Conservation (phyloP, 495 filamentous ascomycete species). For the Penicillium silybi region DNA sequence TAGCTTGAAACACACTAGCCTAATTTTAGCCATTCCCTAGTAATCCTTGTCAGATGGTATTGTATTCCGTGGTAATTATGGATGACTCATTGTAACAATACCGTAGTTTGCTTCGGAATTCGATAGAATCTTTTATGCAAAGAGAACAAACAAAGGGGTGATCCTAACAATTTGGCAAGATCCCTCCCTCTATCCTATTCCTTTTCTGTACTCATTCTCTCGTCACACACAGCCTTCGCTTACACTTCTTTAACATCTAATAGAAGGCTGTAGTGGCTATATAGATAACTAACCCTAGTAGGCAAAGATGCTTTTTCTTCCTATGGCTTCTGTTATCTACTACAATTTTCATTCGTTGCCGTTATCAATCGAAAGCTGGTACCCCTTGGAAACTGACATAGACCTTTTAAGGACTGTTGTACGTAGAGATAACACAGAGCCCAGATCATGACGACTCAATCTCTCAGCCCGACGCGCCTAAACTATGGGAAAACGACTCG, state of each 20-base stretch:
- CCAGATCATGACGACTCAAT: slow-evolving; percentile 3
- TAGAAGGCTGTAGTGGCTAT: slow-evolving; percentile 4
- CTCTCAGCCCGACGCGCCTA: neutral
- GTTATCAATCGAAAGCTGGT: neutral
- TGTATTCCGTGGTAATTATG: too few relatives aligned
- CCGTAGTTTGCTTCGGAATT: too few relatives aligned
- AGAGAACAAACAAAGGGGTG: too few relatives aligned
- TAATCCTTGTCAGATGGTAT: too few relatives aligned
- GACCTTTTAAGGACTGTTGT: neutral
- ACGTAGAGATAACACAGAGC: slow-evolving; percentile 1
- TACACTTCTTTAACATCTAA: slow-evolving; percentile 8
- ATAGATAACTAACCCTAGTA: slow-evolving; percentile 5
- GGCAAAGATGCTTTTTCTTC: neutral
- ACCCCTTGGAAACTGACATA: neutral
- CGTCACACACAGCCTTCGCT: slow-evolving; percentile 6
- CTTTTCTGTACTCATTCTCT: neutral
- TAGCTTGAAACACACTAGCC: neutral
- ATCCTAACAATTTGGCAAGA: too few relatives aligned
- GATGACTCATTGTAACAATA: too few relatives aligned
- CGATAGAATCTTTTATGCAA: too few relatives aligned
- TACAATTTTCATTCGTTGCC: neutral
- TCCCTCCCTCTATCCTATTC: too few relatives aligned
- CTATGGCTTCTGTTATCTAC: neutral
- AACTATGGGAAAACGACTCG: slow-evolving; percentile 8
- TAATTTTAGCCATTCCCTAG: neutral